Base-by-base conservation (phyloP, 169 alveolate species). In the Cryptosporidium parvum region DNA sequence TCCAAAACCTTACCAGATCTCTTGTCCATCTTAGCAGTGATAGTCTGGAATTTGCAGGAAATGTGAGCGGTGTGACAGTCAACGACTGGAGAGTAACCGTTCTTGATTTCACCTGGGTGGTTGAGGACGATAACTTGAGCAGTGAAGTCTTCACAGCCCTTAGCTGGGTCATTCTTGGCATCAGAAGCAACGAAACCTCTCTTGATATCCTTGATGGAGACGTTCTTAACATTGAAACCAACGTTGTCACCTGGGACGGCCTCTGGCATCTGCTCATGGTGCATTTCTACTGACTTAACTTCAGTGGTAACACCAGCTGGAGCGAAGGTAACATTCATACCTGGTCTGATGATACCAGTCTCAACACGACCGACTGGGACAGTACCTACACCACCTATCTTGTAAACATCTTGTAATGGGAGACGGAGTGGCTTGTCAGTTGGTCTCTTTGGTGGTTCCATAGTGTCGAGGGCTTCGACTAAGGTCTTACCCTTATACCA, bases 331-430 rank as follows among this genome's bases (percentile, higher is more conserved):
- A 95, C 95, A 84, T 92, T 94, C 98, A 94, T 95, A 84, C 97
- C 98, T 73, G 97, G 97, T 93, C 96, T 97, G 91, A 98, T 94
- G 73, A 96, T 86, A 86, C 99, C 99, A 73, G 99, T 96, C 94
- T 98, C 99, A 26, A 98, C 99, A 91, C 99, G 96, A 62, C 99
- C 99, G 71, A 97, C 99, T 69, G 99, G 99, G 91, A 98, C 99
- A 56, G 99, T 97, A 91, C 99, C 99, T 87, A 97, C 96, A 94
- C 99, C 99, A 84, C 99, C 98, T 92, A 98, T 98, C 96, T 98
- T 97, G 97, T 98, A 98, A 21, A 98, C 99, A 92, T 97, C 99
- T 91, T 97, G 98, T 69, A 98, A 94, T 59, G 99, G 99, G 69
- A 98, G 95, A 93, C 99, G 96, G 86, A 98, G 96, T 37, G 99